A percentile compares a stretch with the other conserved stretches of the same genome.
Conservation (phyloP, 768 basidiomycete genomes). For the Dacryopinax primogenitus region DNA sequence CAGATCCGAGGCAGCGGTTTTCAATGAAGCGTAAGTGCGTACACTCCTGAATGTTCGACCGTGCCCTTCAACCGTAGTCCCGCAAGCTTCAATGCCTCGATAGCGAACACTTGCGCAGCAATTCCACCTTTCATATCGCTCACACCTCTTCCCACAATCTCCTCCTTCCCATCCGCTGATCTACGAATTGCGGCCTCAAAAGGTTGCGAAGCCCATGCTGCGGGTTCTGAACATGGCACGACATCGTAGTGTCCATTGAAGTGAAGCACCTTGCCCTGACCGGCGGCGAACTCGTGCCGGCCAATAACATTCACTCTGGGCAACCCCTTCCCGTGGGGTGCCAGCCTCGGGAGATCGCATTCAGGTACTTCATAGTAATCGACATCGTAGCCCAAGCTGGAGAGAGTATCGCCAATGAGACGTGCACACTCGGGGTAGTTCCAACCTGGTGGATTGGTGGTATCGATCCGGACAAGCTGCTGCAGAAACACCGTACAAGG, state of each 20-base stretch:
- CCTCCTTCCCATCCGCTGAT: background rate
- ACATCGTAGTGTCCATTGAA: slow-evolving; percentile 10
- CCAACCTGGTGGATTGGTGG: slow-evolving; percentile 11
- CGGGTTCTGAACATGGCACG: background rate
- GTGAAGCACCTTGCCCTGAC: background rate
- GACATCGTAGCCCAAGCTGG: slow-evolving; percentile 6
- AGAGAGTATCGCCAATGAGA: slow-evolving; percentile 10
- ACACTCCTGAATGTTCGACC: slow-evolving; percentile 2
- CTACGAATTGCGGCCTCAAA: slow-evolving; percentile 1
- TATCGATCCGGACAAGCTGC: slow-evolving; percentile 4
- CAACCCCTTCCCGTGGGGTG: background rate
- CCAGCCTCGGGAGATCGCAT: background rate
- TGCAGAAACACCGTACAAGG: background rate
- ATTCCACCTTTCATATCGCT: slow-evolving; percentile 15
- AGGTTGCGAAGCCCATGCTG: slow-evolving; percentile 5
- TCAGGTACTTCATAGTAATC: background rate
- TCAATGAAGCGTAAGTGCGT: background rate
- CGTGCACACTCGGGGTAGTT: slow-evolving; percentile 10
- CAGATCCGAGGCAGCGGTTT: background rate
- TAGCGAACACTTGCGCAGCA: slow-evolving; percentile 7
- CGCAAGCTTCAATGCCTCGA: slow-evolving; percentile 12
- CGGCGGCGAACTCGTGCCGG: background rate
- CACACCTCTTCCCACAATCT: slow-evolving; percentile 12
- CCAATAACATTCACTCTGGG: slow-evolving; percentile 1
- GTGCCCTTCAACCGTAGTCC: background rate